Conservation (phyloP, 768 basidiomycete species). For the Lactarius hatsudake region DNA sequence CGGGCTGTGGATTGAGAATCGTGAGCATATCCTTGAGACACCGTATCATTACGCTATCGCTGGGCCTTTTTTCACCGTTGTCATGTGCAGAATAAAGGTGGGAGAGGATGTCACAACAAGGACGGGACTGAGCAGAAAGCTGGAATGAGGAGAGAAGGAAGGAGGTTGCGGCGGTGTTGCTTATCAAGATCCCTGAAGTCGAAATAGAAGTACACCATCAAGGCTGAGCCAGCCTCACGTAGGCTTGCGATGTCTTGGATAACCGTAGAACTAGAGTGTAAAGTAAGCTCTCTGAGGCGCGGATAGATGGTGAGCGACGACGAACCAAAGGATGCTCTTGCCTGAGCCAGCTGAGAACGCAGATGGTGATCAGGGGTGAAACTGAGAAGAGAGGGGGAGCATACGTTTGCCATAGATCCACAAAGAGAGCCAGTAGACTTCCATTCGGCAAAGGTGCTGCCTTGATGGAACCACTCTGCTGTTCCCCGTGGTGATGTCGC, state of each 20-base stretch:
- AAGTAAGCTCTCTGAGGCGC: no score
- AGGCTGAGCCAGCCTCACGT: no score
- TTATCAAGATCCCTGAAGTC: no score
- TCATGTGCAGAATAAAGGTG: not conserved
- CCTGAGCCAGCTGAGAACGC: not conserved
- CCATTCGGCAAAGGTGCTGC: not conserved
- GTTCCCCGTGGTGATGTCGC: not conserved
- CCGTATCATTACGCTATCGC: not conserved
- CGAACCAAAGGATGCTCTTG: not conserved
- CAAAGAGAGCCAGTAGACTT: not conserved
- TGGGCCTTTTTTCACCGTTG: not conserved
- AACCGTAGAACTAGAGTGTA: no score
- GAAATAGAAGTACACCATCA: no score
- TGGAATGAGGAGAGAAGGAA: not conserved
- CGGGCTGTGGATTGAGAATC: not conserved
- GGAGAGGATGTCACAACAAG: not conserved
- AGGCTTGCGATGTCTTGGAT: no score
- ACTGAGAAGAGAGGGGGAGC: not conserved
- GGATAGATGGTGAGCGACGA: not conserved
- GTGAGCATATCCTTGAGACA: not conserved
- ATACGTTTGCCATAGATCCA: not conserved
- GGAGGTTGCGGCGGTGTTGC: no score
- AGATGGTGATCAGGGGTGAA: not conserved
- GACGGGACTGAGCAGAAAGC: not conserved
- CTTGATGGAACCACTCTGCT: not conserved